A percentile compares a stretch with the other conserved stretches of the same genome.
phyloP scores from a whole-genome alignment of 2,329 filamentous ascomycete species.

The Phialemonium atrogriseum region DNA sequence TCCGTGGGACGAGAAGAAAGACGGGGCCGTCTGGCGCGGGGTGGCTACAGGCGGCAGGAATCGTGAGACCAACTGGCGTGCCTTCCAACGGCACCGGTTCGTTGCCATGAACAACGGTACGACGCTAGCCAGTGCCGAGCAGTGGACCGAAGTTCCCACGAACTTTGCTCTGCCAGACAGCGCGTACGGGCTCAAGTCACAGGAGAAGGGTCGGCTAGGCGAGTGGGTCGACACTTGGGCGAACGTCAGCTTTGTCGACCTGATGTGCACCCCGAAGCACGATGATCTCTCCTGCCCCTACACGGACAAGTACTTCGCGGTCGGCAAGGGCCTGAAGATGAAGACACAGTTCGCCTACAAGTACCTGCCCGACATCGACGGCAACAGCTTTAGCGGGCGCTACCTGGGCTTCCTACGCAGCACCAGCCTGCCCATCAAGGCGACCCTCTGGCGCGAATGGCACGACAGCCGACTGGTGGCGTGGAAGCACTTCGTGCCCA shows the following conservation, averaged over 20 bases:
- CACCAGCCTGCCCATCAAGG: constrained; percentile 66
- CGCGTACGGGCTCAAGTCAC: constrained; percentile 38
- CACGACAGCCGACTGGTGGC: constrained; percentile 65
- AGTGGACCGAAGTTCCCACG: constrained; percentile 27
- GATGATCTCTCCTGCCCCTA: constrained; percentile 36
- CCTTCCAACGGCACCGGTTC: constrained; percentile 70
- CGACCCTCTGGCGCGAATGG: constrained; percentile 73
- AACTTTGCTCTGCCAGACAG: constrained; percentile 47
- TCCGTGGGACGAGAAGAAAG: constrained; percentile 49
- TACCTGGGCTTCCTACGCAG: constrained; percentile 63
- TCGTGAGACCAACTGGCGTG: constrained; percentile 54
- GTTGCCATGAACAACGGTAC: constrained; percentile 65
- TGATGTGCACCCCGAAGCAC: constrained; percentile 37
- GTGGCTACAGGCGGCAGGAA: constrained; percentile 59
- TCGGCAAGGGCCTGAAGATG: constrained; percentile 31
- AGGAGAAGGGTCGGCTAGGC: constrained; percentile 33
- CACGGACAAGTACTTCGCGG: constrained; percentile 35
- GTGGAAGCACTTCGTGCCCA: constrained; percentile 76
- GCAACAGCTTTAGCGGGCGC: constrained; percentile 61
- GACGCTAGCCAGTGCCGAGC: constrained; percentile 41
- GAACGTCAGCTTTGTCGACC: constrained; percentile 44
- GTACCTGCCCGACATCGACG: constrained; percentile 70
- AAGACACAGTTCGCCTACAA: constrained; percentile 53
- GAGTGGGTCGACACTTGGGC: constrained; percentile 41
- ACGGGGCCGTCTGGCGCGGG: constrained; percentile 54